phyloP scores from a whole-genome alignment of 805 yeast species.

The Kuraishia capsulata region DNA sequence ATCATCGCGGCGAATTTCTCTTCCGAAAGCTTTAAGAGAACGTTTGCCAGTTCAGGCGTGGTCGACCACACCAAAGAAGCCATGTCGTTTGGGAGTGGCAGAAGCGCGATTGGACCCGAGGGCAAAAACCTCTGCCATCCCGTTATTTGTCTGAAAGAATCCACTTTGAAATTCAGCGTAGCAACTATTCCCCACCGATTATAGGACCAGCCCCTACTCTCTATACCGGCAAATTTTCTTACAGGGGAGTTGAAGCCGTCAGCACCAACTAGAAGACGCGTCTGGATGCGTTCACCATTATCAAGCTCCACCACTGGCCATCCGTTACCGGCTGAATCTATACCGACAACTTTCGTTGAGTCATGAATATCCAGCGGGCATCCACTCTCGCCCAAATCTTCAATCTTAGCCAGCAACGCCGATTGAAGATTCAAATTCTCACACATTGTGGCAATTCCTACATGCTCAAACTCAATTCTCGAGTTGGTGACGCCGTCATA shows the following conservation, averaged over 20 bases:
- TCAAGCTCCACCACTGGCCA: conserved; percentile 76
- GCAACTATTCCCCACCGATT: conserved; percentile 89
- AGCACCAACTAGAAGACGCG: conserved; percentile 84
- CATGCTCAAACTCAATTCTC: conserved; percentile 60
- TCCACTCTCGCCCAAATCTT: conserved; percentile 26
- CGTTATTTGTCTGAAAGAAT: conserved; percentile 50
- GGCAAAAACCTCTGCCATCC: conserved; percentile 93
- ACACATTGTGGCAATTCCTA: conserved; percentile 72
- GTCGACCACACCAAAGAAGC: conserved; percentile 96
- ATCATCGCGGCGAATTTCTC: conserved; percentile 59
- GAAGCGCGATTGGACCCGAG: conserved; percentile 86
- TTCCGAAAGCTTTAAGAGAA: conserved; percentile 49
- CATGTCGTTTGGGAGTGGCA: conserved; percentile 78
- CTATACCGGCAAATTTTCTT: conserved; percentile 69
- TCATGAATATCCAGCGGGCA: conserved; percentile 39
- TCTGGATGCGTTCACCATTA: conserved; percentile 52
- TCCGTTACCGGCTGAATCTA: conserved; percentile 25
- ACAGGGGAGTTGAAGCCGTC: conserved; percentile 96
- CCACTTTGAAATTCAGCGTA: conserved; percentile 65
- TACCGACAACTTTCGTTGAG: conserved; percentile 56
- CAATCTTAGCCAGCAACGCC: conserved; percentile 48
- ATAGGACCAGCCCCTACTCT: conserved; percentile 89
- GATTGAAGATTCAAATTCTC: conserved; percentile 83
- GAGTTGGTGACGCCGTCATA: conserved; percentile 79
- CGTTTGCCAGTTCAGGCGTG: conserved; percentile 61